Base-by-base conservation (phyloP, 2,329 filamentous ascomycete species). In the Monilinia polystroma region DNA sequence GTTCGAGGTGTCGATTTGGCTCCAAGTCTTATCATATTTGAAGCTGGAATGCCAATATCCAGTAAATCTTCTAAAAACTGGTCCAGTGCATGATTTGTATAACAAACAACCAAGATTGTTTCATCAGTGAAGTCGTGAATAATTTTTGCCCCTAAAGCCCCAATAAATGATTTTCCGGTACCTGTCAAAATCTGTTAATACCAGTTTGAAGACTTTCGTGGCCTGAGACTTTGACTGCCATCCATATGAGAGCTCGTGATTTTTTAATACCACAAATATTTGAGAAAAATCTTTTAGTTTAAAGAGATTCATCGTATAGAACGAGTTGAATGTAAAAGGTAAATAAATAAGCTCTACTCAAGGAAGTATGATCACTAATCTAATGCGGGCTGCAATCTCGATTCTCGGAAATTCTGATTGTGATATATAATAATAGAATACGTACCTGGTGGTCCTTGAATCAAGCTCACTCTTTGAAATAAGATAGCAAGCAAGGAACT, bases 101-200 rank as follows among this genome's bases (percentile, higher is more conserved):
- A 92, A 35, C 84, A 87, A 2, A 90, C 75, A 0, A 93, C 83
- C 0, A 93, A 78, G 0, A 92, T 83, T 0, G 75, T 84, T 38
- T 84, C 78, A 0, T 70, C 26, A 0, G 83, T 85, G 6, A 80
- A 72, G 0, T 84, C 74, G 26, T 86, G 76, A 0, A 93, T 73
- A 0, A 80, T 75, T 63, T 87, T 87, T 0, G 85, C 83, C 1
- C 88, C 78, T 2, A 90, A 77, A 0, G 89, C 86, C 0, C 90
- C 90, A 3, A 91, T 83, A 69, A 91, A 91, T 0, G 89, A 91
- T 70, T 93, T 93, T 1, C 90, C 90, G 0, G 89, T 93, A 0
- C 88, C 87, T 87, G 56, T 26, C 55, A 49, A 58, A 65, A 60
- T 67, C 68, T 64, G 59, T 23, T 43, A 65, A 57, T 12, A 60